Evolutionary conservation across 306 rosid genomes (phyloP).

Genomic region (Quercus robur): DNA sequence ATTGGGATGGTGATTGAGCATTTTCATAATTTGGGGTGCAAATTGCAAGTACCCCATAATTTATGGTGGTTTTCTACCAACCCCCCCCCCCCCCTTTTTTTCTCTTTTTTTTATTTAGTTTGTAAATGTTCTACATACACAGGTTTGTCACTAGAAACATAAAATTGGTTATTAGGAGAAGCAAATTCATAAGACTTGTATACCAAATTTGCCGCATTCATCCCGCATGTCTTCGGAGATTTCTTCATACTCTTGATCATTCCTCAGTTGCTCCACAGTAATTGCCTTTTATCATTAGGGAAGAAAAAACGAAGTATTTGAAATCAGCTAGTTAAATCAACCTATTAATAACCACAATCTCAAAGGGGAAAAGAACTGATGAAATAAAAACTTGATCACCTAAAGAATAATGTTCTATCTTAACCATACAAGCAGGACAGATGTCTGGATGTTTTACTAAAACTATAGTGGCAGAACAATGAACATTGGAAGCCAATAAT

Average conservation of each 20-base stretch:
- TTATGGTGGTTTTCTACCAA: no score
- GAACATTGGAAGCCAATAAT: not conserved
- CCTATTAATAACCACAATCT: not conserved
- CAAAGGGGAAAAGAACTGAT: constrained; percentile 4
- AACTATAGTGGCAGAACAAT: constrained; percentile 1
- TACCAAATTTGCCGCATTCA: constrained; percentile 85
- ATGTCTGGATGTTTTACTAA: not conserved
- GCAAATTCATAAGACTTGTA: constrained; percentile 8
- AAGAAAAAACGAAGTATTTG: not conserved
- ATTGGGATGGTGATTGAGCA: no score
- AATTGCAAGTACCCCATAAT: no score
- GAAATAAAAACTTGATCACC: not conserved
- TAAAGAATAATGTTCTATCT: not conserved
- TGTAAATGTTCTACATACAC: not conserved
- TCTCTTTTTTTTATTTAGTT: no score
- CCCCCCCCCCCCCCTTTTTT: no score
- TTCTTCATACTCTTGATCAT: constrained; percentile 61
- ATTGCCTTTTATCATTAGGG: constrained; percentile 45
- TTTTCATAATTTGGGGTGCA: no score
- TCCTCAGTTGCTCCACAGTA: constrained; percentile 48
- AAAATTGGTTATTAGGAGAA: not conserved
- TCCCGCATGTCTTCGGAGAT: constrained; percentile 81
- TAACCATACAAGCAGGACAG: not conserved
- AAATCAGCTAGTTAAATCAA: constrained; percentile 13
- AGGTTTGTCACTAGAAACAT: not conserved